A percentile compares a stretch with the other conserved stretches of the same genome.
phyloP scores from a whole-genome alignment of 352 stramenopile species.

The Saprolegnia diclina region DNA sequence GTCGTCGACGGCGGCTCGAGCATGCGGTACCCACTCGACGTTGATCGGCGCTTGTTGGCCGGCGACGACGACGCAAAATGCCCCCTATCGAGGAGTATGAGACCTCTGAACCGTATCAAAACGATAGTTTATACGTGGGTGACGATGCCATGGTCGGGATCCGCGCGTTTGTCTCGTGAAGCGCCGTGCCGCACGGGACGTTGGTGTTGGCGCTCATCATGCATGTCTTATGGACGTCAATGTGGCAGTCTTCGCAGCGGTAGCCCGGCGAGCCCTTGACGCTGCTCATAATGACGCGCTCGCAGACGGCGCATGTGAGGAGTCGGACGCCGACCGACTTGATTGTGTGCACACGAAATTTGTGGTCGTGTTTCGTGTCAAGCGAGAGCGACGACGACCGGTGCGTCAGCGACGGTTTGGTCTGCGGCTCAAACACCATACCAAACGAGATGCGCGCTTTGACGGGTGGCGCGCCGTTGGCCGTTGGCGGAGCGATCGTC shows the following conservation, averaged over 20 bases:
- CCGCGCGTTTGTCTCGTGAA: not conserved
- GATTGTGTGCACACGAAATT: constrained; percentile 81
- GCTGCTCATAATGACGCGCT: constrained; percentile 80
- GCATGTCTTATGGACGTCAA: constrained; percentile 80
- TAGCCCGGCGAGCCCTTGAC: constrained; percentile 77
- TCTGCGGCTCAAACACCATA: constrained; percentile 22
- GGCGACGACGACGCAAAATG: not conserved
- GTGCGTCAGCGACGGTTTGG: constrained; percentile 32
- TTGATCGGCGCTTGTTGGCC: not conserved
- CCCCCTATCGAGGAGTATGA: constrained; percentile 30
- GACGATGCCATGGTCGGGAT: not conserved
- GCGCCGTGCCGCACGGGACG: constrained; percentile 46
- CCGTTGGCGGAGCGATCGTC: not conserved
- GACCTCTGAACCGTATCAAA: not conserved
- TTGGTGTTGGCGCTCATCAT: constrained; percentile 84
- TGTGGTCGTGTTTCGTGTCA: constrained; percentile 58
- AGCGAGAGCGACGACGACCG: constrained; percentile 27
- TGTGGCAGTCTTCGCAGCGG: constrained; percentile 67
- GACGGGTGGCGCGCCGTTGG: not conserved
- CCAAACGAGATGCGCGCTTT: constrained; percentile 18
- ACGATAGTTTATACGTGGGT: constrained; percentile 5
- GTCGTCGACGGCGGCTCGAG: not conserved
- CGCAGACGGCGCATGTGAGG: constrained; percentile 65
- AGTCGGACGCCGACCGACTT: constrained; percentile 82
- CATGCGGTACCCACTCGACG: constrained; percentile 13